Evolutionary conservation across 1,284 basidiomycete species (phyloP), one percentile per base, ranked within the genome.

Genomic region (Vanrija sp.): DNA sequence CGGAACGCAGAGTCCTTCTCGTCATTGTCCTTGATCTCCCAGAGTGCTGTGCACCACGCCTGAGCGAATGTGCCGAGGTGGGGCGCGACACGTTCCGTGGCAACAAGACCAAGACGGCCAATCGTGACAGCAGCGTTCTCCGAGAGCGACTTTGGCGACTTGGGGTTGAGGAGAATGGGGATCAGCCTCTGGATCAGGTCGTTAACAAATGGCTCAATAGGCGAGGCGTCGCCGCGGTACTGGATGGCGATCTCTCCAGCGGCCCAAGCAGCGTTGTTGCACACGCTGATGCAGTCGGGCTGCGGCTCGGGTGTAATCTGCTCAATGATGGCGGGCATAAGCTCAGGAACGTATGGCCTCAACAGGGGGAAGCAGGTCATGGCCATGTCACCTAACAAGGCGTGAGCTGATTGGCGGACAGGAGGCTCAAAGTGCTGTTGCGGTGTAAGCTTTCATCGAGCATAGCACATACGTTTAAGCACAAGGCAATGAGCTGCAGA

Each of bases 71-170:
- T 86, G 6, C 86, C 83, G 43, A 98, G 80, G 68, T 94, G 88
- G 28, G 93, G 93, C 15, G 95, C 92, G 40, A 98, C 91, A 23
- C 91, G 76, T 21, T 79, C 76, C 0, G 96, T 93, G 70, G 92
- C 92, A 78, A 95, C 93, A 49, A 98, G 80, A 12, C 95, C 94
- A 53, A 98, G 86, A 29, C 96, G 84, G 25, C 96, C 96, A 66
- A 99, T 97, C n/a, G 95, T 98, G 9, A 99, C 96, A 1, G 96
- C 96, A 5, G 96, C 93, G 69, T 98, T 99, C 81, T 99, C 96
- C 62, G 93, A 90, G 48, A 98, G 80, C 65, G 90, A 94, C 62
- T 95, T 87, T 8, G 92, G 92, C 43, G 91, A 91, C 77, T 94
- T 93, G 43, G 89, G 85, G 73, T 91, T 80, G 59, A 97, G 79